A percentile compares a stretch with the other conserved stretches of the same genome.
Conservation (phyloP, 805 yeast genomes). For the Wickerhamomyces rabaulensis region DNA sequence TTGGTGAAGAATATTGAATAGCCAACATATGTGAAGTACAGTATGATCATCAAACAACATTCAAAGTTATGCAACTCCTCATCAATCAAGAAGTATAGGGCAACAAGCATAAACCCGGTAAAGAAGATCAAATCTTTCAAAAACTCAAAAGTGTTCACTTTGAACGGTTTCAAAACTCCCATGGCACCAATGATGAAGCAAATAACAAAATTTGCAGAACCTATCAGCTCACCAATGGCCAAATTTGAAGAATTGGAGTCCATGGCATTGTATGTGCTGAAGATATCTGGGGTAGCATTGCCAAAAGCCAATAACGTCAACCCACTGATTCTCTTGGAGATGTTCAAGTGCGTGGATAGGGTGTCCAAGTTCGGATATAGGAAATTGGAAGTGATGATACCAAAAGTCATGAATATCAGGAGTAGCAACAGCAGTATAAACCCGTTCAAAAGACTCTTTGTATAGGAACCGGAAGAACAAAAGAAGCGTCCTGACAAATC, state of each 20-base stretch:
- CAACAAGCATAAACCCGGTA: slow-evolving; percentile 39
- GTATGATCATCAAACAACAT: slow-evolving; percentile 49
- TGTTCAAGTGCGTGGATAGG: slow-evolving; percentile 52
- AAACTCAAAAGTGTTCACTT: slow-evolving; percentile 48
- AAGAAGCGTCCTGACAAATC: not conserved
- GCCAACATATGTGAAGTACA: slow-evolving; percentile 55
- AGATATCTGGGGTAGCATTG: slow-evolving; percentile 87
- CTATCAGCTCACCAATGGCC: slow-evolving; percentile 88
- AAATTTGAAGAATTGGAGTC: slow-evolving; percentile 61
- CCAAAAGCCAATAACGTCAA: slow-evolving; percentile 86
- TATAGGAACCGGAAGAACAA: not conserved
- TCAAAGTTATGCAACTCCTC: slow-evolving; percentile 51
- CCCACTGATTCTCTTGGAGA: slow-evolving; percentile 79
- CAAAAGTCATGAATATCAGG: slow-evolving; percentile 50
- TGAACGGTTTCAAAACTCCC: slow-evolving; percentile 62
- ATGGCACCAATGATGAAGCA: slow-evolving; percentile 78
- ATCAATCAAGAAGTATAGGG: slow-evolving; percentile 48
- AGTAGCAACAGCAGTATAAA: not conserved
- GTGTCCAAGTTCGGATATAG: slow-evolving; percentile 73
- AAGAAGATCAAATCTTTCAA: slow-evolving; percentile 60
- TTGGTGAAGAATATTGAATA: slow-evolving; percentile 30
- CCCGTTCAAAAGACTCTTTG: slow-evolving; percentile 23
- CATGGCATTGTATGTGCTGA: slow-evolving; percentile 82
- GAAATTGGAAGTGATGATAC: slow-evolving; percentile 76
- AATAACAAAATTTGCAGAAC: slow-evolving; percentile 80